Percentiles rank a stretch among this genome's conserved stretches.
phyloP scores from a whole-genome alignment of 169 alveolate species.

The Eimeria sp. region DNA sequence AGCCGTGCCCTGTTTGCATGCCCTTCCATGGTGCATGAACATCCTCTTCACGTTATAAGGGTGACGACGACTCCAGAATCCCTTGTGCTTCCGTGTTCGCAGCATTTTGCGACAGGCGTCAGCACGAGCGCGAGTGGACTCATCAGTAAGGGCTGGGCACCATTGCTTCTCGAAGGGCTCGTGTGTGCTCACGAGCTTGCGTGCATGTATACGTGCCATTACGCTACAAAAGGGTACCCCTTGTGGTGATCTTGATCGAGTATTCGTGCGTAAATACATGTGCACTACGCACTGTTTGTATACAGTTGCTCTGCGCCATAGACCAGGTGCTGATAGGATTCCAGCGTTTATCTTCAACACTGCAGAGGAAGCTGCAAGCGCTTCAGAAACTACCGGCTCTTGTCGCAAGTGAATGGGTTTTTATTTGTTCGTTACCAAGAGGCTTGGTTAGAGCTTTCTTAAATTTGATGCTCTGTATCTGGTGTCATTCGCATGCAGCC shows the following conservation, averaged over 20 bases:
- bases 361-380: background rate
- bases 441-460: background rate
- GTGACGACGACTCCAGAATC: background rate
- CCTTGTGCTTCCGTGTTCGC: background rate
- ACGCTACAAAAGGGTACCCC: too few species aligned
- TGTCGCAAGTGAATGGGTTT: background rate
- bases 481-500: background rate
- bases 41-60: background rate
- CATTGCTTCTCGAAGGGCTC: background rate
- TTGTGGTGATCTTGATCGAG: background rate
- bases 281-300: background rate
- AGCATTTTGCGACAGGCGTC: constrained; percentile 56
- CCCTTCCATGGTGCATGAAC: background rate
- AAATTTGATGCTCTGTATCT: background rate
- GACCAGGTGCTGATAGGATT: too few species aligned
- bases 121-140: constrained; percentile 41
- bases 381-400: background rate
- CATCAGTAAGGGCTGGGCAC: constrained; percentile 19
- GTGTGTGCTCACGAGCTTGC: background rate
- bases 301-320: background rate
- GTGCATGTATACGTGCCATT: background rate
- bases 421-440: background rate
- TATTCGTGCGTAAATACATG: background rate
- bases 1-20: background rate
- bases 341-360: background rate